Conservation (phyloP, 1,284 basidiomycete genomes). For the Chalciporus piperatoides region DNA sequence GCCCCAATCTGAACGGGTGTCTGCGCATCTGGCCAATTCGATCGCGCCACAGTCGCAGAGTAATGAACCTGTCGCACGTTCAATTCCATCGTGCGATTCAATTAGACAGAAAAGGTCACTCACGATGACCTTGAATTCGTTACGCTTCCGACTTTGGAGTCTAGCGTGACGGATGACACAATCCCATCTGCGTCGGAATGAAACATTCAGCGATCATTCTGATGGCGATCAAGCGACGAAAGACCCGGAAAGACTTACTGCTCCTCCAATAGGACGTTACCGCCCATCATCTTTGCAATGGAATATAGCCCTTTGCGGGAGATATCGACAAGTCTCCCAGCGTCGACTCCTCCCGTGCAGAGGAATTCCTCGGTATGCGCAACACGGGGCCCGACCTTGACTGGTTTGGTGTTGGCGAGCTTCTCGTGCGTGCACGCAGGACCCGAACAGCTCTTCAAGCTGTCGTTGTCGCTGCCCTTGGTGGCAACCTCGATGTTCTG, state of each 20-base stretch:
- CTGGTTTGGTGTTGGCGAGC: conserved; percentile 22
- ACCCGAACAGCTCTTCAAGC: conserved; percentile 35
- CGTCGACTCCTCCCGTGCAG: conserved; percentile 37
- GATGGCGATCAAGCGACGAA: conserved; percentile 15
- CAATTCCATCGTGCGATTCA: conserved; percentile 8
- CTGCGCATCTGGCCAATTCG: conserved; percentile 33
- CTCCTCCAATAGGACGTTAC: conserved; percentile 36
- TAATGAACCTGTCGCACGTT: conserved; percentile 32
- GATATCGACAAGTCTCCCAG: conserved; percentile 32
- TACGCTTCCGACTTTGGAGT: conserved; percentile 23
- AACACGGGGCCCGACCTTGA: conserved; percentile 33
- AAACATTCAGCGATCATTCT: conserved; percentile 15
- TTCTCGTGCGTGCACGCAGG: conserved; percentile 32
- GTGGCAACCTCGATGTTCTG: conserved; percentile 23
- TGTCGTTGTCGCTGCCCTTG: conserved; percentile 24
- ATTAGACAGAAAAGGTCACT: conserved; percentile 12
- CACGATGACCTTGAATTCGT: conserved; percentile 34
- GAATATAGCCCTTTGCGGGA: conserved; percentile 34
- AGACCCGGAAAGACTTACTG: conserved; percentile 23
- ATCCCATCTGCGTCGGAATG: conserved; percentile 32
- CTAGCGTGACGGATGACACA: conserved; percentile 33
- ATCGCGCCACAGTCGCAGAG: conserved; percentile 35
- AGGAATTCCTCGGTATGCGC: conserved; percentile 34
- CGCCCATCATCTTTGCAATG: conserved; percentile 34
- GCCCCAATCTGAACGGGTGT: conserved; percentile 33